phyloP scores from a whole-genome alignment of 306 rosid species.

The Benincasa hispida region DNA sequence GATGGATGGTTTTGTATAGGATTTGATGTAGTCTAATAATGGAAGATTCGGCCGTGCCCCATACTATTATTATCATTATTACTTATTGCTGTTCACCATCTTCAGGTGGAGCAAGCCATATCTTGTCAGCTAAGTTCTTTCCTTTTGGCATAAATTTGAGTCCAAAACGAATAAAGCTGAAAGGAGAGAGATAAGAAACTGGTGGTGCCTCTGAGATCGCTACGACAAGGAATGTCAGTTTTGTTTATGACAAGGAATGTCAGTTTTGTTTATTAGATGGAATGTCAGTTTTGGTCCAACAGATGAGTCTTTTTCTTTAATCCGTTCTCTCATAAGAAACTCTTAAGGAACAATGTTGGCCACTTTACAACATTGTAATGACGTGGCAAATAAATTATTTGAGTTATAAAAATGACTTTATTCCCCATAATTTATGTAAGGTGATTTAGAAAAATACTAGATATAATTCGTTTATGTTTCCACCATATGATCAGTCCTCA shows the following conservation, averaged over 20 bases:
- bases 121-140: background rate
- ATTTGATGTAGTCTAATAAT: background rate
- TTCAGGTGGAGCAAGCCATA: background rate
- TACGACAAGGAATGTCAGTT: background rate
- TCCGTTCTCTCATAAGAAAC: too few species aligned
- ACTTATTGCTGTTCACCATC: background rate
- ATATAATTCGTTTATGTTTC: too few species aligned
- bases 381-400: background rate
- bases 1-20: background rate
- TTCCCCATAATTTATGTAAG: too few species aligned
- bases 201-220: background rate
- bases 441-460: too few species aligned
- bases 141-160: background rate
- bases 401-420: too few species aligned
- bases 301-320: too few species aligned
- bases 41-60: background rate
- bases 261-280: background rate
- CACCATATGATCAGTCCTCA: background rate
- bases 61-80: background rate
- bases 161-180: background rate
- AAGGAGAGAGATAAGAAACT: background rate
- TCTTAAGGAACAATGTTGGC: too few species aligned
- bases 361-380: background rate
- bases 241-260: background rate
- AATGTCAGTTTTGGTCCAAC: background rate